Conservation (phyloP, 805 yeast genomes). For the Lipomyces sp. region DNA sequence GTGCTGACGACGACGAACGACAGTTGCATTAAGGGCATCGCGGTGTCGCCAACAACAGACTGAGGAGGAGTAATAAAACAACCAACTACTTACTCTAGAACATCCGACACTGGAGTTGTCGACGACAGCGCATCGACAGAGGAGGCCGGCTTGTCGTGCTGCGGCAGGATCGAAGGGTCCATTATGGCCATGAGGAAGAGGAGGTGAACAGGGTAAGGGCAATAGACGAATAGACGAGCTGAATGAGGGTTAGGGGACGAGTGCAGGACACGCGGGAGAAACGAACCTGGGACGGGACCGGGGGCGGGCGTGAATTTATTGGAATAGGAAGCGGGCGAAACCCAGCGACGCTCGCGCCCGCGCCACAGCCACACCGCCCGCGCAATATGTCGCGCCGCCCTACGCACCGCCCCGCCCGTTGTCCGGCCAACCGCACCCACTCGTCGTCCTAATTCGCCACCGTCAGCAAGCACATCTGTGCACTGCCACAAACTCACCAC, state of each 20-base stretch:
- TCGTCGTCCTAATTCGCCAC: neutral
- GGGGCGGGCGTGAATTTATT: constrained; percentile 9
- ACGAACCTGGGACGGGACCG: constrained; percentile 1
- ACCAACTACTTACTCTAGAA: constrained; percentile 11
- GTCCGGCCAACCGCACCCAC: constrained; percentile 9
- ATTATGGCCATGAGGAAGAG: constrained; percentile 19
- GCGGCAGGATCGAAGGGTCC: constrained; percentile 25
- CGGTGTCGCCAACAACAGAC: neutral
- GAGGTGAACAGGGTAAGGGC: neutral
- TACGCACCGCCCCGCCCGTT: neutral
- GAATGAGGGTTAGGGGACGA: constrained; percentile 3
- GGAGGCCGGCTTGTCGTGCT: constrained; percentile 7
- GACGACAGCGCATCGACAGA: constrained; percentile 10
- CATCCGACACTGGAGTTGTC: constrained; percentile 11
- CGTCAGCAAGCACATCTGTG: neutral
- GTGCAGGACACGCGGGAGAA: constrained; percentile 6
- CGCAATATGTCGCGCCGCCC: neutral
- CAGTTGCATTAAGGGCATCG: constrained; percentile 1
- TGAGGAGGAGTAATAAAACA: neutral
- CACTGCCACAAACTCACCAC: neutral
- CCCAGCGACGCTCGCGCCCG: constrained; percentile 6
- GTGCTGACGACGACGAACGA: neutral
- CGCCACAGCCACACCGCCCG: neutral
- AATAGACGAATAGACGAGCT: neutral
- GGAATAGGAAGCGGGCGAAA: constrained; percentile 5